Evolutionary conservation across 129 eudicot species (phyloP).

Genomic region (Ambrosia trifida): DNA sequence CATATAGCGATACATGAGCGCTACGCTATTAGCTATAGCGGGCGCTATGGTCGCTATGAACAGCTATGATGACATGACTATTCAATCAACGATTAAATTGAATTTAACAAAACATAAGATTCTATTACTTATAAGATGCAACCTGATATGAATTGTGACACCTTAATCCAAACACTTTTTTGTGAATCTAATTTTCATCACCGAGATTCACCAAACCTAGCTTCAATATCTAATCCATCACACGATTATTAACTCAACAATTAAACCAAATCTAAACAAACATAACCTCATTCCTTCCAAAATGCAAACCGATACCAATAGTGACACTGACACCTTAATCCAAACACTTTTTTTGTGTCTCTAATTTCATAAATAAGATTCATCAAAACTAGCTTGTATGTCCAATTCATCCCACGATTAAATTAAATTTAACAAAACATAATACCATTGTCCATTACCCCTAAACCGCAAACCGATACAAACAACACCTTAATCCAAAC

Average conservation of each 20-base stretch:
- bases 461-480: constrained; percentile 15
- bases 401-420: background rate
- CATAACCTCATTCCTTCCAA: background rate
- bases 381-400: background rate
- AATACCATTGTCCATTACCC: background rate
- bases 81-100: too few species aligned
- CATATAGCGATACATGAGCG: too few species aligned
- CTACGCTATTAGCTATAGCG: too few species aligned
- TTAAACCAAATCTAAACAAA: background rate
- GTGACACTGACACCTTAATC: background rate
- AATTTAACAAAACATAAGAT: too few species aligned
- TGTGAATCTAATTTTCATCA: too few species aligned
- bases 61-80: too few species aligned
- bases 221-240: background rate
- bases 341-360: constrained; percentile 11
- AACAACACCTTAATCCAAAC: background rate
- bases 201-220: background rate
- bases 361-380: background rate
- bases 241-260: background rate
- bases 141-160: too few species aligned
- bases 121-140: too few species aligned
- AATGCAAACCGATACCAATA: constrained; percentile 15
- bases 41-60: too few species aligned
- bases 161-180: too few species aligned
- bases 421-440: too few species aligned